phyloP scores from a whole-genome alignment of 2,329 filamentous ascomycete species.

The Rasamsonia emersonii region DNA sequence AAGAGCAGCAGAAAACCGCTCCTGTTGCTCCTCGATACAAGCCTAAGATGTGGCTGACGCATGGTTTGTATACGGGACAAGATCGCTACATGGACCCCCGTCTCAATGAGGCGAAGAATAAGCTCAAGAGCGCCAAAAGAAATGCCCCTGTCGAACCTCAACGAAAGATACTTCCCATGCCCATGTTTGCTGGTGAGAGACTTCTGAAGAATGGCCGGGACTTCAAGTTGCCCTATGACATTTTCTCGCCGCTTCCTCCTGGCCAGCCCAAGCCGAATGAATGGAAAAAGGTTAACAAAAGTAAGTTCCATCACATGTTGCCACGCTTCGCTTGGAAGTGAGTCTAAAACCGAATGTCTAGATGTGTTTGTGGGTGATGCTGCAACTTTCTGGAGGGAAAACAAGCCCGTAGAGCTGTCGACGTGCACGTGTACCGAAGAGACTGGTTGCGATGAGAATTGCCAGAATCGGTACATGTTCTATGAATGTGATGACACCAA shows the following conservation, averaged over 20 bases:
- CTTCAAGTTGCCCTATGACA: slow-evolving; percentile 82
- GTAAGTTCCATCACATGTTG: slow-evolving; percentile 44
- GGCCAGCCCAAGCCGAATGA: slow-evolving; percentile 88
- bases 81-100: slow-evolving; percentile 39
- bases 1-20: slow-evolving; percentile 13
- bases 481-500: slow-evolving; percentile 93
- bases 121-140: slow-evolving; percentile 19
- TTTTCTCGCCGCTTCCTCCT: slow-evolving; percentile 77
- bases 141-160: slow-evolving; percentile 18
- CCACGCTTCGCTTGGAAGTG: no score
- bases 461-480: slow-evolving; percentile 92
- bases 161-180: slow-evolving; percentile 55
- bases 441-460: slow-evolving; percentile 77
- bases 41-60: slow-evolving; percentile 68
- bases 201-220: slow-evolving; percentile 64
- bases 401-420: slow-evolving; percentile 63
- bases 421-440: slow-evolving; percentile 70
- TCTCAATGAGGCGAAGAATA: slow-evolving; percentile 41
- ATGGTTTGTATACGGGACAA: slow-evolving; percentile 84
- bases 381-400: slow-evolving; percentile 70
- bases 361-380: slow-evolving; percentile 88
- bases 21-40: slow-evolving; percentile 20
- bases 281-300: slow-evolving; percentile 86
- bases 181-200: slow-evolving; percentile 68
- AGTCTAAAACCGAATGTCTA: slow-evolving; percentile 33